Evolutionary conservation across 2,329 filamentous ascomycete genomes (phyloP).

Genomic region (Rhynchosporium secalis): DNA sequence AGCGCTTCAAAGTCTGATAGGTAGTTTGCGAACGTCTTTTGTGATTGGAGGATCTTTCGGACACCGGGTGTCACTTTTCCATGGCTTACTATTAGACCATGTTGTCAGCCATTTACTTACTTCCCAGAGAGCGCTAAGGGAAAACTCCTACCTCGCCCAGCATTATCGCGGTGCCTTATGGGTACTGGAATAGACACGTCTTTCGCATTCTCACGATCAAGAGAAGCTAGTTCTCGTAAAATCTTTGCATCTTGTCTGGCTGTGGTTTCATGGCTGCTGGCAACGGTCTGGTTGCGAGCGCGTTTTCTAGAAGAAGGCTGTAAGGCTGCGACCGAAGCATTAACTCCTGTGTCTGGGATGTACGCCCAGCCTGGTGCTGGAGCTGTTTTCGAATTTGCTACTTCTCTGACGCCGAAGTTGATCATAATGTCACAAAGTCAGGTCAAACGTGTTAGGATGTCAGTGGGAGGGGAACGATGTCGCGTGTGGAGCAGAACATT

Average conservation of each 20-base stretch:
- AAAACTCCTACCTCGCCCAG: conserved; percentile 41
- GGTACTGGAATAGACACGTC: conserved; percentile 73
- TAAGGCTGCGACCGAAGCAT: conserved; percentile 53
- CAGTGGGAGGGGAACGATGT: not conserved
- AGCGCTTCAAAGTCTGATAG: conserved; percentile 76
- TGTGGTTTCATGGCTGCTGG: conserved; percentile 64
- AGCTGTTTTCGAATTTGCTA: conserved; percentile 69
- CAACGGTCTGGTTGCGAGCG: conserved; percentile 54
- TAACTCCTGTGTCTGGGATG: conserved; percentile 71
- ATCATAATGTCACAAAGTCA: conserved; percentile 48
- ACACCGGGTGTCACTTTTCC: conserved; percentile 51
- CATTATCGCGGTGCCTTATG: conserved; percentile 50
- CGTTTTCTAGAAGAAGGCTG: conserved; percentile 68
- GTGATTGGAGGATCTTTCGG: conserved; percentile 74
- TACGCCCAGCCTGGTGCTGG: conserved; percentile 89
- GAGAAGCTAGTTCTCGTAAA: conserved; percentile 75
- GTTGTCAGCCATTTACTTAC: not conserved
- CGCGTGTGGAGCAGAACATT: conserved; percentile 13
- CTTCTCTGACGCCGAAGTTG: conserved; percentile 77
- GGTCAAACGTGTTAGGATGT: conserved; percentile 17
- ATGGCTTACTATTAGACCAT: conserved; percentile 32
- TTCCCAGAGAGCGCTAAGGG: not conserved
- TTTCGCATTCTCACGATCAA: conserved; percentile 77
- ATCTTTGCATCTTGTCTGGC: conserved; percentile 83
- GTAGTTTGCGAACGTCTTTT: conserved; percentile 82